These are phyloP conservation scores for Marasmius oreades DNA, from an alignment of 1,284 basidiomycete genomes.

Conservation along the genomic window DNA sequence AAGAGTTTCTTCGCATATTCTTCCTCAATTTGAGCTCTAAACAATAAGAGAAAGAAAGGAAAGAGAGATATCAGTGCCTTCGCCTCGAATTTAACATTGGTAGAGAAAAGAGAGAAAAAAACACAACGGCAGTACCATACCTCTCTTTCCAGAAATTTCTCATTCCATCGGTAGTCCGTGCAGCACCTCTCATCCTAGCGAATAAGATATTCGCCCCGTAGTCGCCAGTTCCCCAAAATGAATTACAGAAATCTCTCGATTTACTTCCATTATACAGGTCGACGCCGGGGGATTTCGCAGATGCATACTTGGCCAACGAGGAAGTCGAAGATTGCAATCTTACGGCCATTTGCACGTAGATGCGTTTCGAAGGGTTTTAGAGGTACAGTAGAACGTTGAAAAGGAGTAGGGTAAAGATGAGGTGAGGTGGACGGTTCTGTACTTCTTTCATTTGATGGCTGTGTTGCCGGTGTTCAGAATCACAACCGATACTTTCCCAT, in stretches of 20 bases:
- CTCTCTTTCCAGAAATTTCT: slow-evolving; percentile 74
- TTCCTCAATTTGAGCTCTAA: slow-evolving; percentile 64
- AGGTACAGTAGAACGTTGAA: neutral
- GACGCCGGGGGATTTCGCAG: slow-evolving; percentile 9
- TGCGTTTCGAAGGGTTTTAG: neutral
- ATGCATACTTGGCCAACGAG: slow-evolving; percentile 11
- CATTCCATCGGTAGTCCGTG: slow-evolving; percentile 66
- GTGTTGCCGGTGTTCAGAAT: neutral
- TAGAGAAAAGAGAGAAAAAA: slow-evolving; percentile 13
- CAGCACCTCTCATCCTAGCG: slow-evolving; percentile 60
- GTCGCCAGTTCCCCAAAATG: slow-evolving; percentile 73
- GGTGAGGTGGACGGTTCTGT: neutral
- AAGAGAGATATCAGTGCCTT: neutral
- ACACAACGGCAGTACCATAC: slow-evolving; percentile 26
- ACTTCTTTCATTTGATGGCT: neutral
- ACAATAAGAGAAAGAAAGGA: slow-evolving; percentile 1
- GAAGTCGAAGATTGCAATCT: slow-evolving; percentile 9
- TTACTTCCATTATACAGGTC: slow-evolving; percentile 23
- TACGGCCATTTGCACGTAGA: slow-evolving; percentile 2
- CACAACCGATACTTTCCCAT: neutral
- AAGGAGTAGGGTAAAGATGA: no score
- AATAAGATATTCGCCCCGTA: slow-evolving; percentile 70
- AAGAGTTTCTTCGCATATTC: slow-evolving; percentile 70
- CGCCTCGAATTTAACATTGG: neutral
- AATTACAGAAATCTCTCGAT: slow-evolving; percentile 68